Percentiles rank a stretch among this genome's conserved stretches.
phyloP scores from a whole-genome alignment of 805 yeast genomes.

The Monosporozyma yasuniensis region DNA sequence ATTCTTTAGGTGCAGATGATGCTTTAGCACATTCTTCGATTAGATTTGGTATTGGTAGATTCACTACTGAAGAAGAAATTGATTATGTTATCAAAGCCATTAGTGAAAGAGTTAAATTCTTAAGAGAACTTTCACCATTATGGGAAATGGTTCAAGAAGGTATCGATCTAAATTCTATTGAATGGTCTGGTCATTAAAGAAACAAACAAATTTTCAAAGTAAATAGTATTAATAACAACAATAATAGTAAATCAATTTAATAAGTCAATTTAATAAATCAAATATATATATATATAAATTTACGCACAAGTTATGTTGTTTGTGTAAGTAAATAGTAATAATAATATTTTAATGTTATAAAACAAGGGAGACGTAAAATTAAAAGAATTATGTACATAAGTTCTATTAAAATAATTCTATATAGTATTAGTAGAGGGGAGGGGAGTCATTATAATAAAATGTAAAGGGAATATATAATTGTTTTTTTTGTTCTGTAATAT shows the following conservation, averaged over 20 bases:
- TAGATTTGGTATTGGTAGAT: slow-evolving; percentile 93
- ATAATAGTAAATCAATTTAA: no score
- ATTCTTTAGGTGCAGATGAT: slow-evolving; percentile 95
- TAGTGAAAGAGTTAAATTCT: slow-evolving; percentile 77
- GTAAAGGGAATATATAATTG: background rate
- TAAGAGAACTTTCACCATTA: slow-evolving; percentile 86
- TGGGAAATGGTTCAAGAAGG: slow-evolving; percentile 99
- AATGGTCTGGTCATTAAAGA: slow-evolving; percentile 90
- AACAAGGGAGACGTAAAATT: no score
- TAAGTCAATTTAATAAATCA: background rate
- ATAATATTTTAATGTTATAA: no score
- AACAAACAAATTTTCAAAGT: background rate
- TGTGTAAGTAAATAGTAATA: no score
- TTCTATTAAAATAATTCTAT: no score
- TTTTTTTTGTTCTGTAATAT: background rate
- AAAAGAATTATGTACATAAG: no score
- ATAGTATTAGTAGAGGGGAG: background rate
- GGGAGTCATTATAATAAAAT: background rate
- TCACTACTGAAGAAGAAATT: slow-evolving; percentile 91
- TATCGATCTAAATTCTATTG: slow-evolving; percentile 83
- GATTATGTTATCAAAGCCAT: slow-evolving; percentile 90
- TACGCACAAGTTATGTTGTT: background rate
- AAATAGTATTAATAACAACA: background rate
- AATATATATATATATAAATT: background rate
- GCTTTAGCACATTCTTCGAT: slow-evolving; percentile 98